Conservation (phyloP, 441 rosid genomes). For the Adansonia grandidieri region DNA sequence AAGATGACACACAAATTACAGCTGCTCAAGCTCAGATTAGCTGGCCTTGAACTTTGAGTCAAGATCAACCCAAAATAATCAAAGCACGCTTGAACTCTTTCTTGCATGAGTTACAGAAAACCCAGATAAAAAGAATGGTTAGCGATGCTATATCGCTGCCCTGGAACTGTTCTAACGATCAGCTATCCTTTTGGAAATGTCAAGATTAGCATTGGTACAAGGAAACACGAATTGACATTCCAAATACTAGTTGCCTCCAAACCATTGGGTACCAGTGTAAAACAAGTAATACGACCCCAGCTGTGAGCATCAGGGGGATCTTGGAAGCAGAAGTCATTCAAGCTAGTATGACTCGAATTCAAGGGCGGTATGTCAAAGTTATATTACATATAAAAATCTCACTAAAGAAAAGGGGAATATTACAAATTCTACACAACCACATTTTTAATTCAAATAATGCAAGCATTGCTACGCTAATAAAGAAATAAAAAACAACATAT, state of each 20-base stretch:
- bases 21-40: slow-evolving; percentile 3
- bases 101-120: neutral
- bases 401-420: neutral
- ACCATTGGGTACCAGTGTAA: neutral
- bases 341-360: slow-evolving; percentile 1
- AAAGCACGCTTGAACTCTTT: neutral
- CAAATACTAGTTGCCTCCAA: neutral
- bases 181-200: slow-evolving; percentile 17
- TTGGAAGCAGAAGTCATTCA: slow-evolving; percentile 2
- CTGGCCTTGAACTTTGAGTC: neutral
- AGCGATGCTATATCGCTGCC: neutral
- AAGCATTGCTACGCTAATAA: slow-evolving; percentile 9
- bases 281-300: neutral
- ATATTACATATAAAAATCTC: neutral
- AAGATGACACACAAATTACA: slow-evolving; percentile 1
- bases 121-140: neutral
- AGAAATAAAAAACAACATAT: slow-evolving; percentile 3
- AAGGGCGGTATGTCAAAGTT: neutral
- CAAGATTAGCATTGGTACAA: neutral
- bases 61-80: neutral
- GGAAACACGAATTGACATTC: neutral
- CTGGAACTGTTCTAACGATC: neutral
- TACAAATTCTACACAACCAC: neutral
- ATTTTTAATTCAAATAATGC: slow-evolving; percentile 6
- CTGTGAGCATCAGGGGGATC: neutral